Evolutionary conservation across 768 basidiomycete species (phyloP), one percentile per base, ranked within the genome.

Genomic region (Trametes gibbosa): DNA sequence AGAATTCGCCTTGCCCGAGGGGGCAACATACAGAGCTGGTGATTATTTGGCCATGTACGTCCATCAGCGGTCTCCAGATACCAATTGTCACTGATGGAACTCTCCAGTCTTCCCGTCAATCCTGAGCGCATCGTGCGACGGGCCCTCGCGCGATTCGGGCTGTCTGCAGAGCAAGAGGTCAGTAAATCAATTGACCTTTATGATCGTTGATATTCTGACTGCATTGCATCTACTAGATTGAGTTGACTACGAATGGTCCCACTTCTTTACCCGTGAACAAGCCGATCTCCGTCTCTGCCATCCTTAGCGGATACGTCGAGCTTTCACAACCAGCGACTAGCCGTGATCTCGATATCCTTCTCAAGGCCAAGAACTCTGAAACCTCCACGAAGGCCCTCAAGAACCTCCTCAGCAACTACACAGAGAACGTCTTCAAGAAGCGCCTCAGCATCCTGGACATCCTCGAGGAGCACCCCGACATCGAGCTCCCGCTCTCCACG

Each of bases 11-110:
- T 67, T 80, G 7, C 77, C 78, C 0, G 73, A 74, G 37, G 73
- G 69, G 0, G 64, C 64, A 32, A 72, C 71, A 0, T 79, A 77
- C 42, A 68, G 72, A 19, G 70, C 78, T 5, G 80, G 80, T 14
- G 80, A 82, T 60, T 82, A 82, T 63, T 69, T 82, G 3, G 74
- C 77, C 0, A 73, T 82, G 73, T 76, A 49, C 45, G 75, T 66
- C 7, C 0, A 24, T 19, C 34, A 23, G 37, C 10, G 3, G 35
- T 0, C 29, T 51, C 6, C 21, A 32, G 10, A 34, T n/a, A n/a
- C n/a, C 23, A 2, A 39, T 39, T 3, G 19, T 19, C 5, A 48
- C 3, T n/a, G 7, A 37, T 13, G 10, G 19, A 39, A 48, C 14
- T 1, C 5, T 32, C n/a, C 53, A 77, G 76, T 48, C 60, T 80